Conservation (phyloP, 1,284 basidiomycete genomes). For the Prillingera fragicola region DNA sequence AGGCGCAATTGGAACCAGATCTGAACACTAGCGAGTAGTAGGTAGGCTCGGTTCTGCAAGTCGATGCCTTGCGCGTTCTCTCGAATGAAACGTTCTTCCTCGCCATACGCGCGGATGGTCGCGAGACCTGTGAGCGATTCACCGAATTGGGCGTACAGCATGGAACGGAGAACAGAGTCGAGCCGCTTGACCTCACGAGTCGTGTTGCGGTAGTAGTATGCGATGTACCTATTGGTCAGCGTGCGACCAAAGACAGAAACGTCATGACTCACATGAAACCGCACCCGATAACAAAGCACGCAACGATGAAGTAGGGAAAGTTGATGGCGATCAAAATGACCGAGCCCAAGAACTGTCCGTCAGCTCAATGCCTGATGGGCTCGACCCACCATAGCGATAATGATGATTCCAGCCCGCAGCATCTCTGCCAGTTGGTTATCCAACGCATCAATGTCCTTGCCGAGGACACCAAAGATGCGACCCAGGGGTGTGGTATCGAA, state of each 20-base stretch:
- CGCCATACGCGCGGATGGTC: constrained; percentile 76
- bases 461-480: constrained; percentile 52
- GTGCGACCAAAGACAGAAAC: too few relatives aligned
- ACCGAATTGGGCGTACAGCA: constrained; percentile 77
- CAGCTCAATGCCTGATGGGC: constrained; percentile 19
- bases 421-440: constrained; percentile 6
- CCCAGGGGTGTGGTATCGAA: constrained; percentile 63
- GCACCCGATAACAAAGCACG: too few relatives aligned
- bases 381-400: constrained; percentile 1
- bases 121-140: constrained; percentile 76
- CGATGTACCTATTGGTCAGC: constrained; percentile 12
- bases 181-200: constrained; percentile 32
- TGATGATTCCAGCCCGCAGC: not conserved
- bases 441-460: constrained; percentile 6
- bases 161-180: constrained; percentile 27
- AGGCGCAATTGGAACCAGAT: constrained; percentile 69
- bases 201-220: constrained; percentile 24
- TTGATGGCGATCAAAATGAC: constrained; percentile 20
- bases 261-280: not conserved
- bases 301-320: constrained; percentile 23
- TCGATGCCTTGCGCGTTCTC: constrained; percentile 76
- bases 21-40: constrained; percentile 56
- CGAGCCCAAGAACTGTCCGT: constrained; percentile 13
- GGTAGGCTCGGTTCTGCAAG: constrained; percentile 83
- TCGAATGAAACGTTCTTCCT: constrained; percentile 60